Percentiles rank a stretch among this genome's conserved stretches.
Evolutionary conservation across 768 basidiomycete genomes (phyloP).

Genomic region (Naganishia kalamii): DNA sequence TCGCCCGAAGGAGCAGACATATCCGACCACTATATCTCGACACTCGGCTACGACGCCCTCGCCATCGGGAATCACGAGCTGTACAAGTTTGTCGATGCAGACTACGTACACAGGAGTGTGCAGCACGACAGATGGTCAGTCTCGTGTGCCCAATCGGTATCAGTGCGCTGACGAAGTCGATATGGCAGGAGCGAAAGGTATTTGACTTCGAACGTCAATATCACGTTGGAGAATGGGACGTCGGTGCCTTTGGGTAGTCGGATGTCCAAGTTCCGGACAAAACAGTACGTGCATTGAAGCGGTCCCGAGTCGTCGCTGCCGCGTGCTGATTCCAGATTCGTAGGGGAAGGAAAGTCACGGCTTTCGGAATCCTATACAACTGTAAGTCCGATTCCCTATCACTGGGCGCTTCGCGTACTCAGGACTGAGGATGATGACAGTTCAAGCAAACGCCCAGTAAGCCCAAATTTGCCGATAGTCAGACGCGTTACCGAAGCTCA

Average conservation of each 20-base stretch:
- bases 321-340: constrained; percentile 25
- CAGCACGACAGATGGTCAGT: constrained; percentile 12
- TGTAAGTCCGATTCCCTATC: constrained; percentile 45
- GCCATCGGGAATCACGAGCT: constrained; percentile 86
- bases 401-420: background rate
- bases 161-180: too few relatives aligned
- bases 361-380: constrained; percentile 71
- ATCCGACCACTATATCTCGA: constrained; percentile 65
- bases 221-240: constrained; percentile 56
- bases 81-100: constrained; percentile 50
- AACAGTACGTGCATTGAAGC: constrained; percentile 52
- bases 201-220: constrained; percentile 77
- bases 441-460: constrained; percentile 51
- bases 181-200: constrained; percentile 51
- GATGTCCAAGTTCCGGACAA: constrained; percentile 66
- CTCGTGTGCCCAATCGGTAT: too few relatives aligned
- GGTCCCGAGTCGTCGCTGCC: background rate
- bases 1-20: constrained; percentile 25
- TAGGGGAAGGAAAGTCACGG: constrained; percentile 66
- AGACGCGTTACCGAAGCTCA: too few relatives aligned
- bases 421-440: constrained; percentile 3
- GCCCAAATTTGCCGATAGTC: background rate
- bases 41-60: constrained; percentile 73
- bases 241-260: constrained; percentile 50
- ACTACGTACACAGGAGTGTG: constrained; percentile 3